Conservation (phyloP, 305 asterid species). For the Fraxinus floribunda region DNA sequence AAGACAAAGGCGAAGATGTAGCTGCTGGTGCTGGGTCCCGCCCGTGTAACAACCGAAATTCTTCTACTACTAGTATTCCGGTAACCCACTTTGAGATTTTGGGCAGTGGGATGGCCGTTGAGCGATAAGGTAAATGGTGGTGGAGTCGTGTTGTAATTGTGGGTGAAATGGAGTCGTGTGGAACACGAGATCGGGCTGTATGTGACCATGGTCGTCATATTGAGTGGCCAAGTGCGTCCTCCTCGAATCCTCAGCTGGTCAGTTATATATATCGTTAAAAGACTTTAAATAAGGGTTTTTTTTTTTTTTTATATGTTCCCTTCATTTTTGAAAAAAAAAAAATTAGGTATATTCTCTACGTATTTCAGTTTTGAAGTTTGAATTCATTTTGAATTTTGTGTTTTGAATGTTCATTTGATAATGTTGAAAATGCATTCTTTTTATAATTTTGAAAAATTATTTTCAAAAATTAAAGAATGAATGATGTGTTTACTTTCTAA, state of each 20-base stretch:
- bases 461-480: too few species aligned
- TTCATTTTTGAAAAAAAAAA: too few species aligned
- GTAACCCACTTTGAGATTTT: slow-evolving; percentile 18
- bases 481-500: too few species aligned
- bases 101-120: not conserved
- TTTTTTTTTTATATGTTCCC: too few species aligned
- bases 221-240: not conserved
- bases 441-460: too few species aligned
- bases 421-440: too few species aligned
- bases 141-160: slow-evolving; percentile 23
- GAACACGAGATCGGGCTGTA: slow-evolving; percentile 26
- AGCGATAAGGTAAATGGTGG: slow-evolving; percentile 3
- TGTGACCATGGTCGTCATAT: slow-evolving; percentile 24
- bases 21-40: slow-evolving; percentile 42
- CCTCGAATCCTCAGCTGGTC: not conserved
- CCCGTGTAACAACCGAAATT: slow-evolving; percentile 46
- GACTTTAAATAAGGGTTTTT: too few species aligned
- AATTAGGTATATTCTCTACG: too few species aligned
- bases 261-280: too few species aligned
- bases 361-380: too few species aligned
- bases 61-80: slow-evolving; percentile 30
- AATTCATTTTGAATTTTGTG: too few species aligned
- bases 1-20: slow-evolving; percentile 68
- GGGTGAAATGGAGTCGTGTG: slow-evolving; percentile 31
- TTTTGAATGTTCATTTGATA: too few species aligned